phyloP scores from a whole-genome alignment of 345 rosid genomes.

The Lepidium didymum region DNA sequence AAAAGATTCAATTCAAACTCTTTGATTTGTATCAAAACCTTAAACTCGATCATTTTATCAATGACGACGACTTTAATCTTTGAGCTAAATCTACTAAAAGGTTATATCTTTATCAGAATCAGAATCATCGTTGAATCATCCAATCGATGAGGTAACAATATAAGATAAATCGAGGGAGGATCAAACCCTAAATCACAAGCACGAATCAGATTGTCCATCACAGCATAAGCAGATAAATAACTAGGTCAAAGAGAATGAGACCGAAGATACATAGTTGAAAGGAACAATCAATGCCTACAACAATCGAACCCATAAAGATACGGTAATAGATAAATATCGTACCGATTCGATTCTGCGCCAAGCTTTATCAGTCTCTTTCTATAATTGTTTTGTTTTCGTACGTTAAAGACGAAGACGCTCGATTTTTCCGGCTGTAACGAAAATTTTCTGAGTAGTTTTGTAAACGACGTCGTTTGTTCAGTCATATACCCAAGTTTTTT shows the following conservation, averaged over 20 bases:
- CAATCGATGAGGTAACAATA: not conserved
- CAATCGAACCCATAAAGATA: too few species aligned
- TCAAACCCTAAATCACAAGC: not conserved
- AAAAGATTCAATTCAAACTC: not conserved
- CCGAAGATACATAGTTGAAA: not conserved
- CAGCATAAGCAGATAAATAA: not conserved
- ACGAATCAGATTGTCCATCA: not conserved
- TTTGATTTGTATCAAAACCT: not conserved
- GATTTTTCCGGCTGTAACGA: too few species aligned
- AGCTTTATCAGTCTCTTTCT: not conserved
- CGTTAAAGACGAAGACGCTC: too few species aligned
- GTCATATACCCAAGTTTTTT: too few species aligned
- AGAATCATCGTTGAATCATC: not conserved
- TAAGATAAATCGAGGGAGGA: not conserved
- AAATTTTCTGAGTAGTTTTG: too few species aligned
- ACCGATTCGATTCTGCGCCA: not conserved
- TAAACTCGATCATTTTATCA: not conserved
- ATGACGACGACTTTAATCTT: not conserved
- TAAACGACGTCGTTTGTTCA: too few species aligned
- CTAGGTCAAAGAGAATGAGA: not conserved
- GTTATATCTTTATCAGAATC: not conserved
- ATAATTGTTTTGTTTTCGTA: too few species aligned
- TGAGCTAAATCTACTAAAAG: not conserved
- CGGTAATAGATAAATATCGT: not conserved
- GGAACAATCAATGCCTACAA: not conserved